A percentile compares a stretch with the other conserved stretches of the same genome.
phyloP scores from a whole-genome alignment of 129 eudicot genomes.

The Glebionis coronaria region DNA sequence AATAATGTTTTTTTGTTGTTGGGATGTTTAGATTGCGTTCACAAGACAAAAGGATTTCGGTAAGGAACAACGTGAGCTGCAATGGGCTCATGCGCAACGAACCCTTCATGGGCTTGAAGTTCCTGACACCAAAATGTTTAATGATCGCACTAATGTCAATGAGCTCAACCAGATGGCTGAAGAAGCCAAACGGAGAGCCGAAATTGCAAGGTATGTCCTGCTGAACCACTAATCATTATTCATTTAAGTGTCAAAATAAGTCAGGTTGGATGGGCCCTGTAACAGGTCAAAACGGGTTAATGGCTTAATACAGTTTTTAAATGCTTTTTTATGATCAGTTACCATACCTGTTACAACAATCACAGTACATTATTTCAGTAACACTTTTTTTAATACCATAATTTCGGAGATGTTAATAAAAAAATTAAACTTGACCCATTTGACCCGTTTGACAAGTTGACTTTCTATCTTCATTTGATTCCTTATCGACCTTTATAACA shows the following conservation, averaged over 20 bases:
- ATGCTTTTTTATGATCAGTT: no score
- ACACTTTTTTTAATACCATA: no score
- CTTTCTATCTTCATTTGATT: no score
- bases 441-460: neutral
- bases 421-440: neutral
- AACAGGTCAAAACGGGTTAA: no score
- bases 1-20: neutral
- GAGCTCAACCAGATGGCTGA: constrained; percentile 99
- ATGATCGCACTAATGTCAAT: constrained; percentile 58
- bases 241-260: neutral
- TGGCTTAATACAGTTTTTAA: no score
- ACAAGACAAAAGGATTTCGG: constrained; percentile 98
- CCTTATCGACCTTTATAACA: no score
- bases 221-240: neutral
- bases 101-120: constrained; percentile 98
- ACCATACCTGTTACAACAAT: no score
- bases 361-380: no score
- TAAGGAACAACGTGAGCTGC: constrained; percentile 93
- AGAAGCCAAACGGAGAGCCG: constrained; percentile 98
- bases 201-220: constrained; percentile 73
- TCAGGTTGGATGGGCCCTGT: no score
- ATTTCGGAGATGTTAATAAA: no score
- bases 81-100: constrained; percentile 99
- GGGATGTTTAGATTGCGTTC: constrained; percentile 70
- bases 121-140: constrained; percentile 87